Evolutionary conservation across 257 asterid genomes (phyloP), one percentile per base, ranked within the genome.

Genomic region (Nicotiana benthamiana): DNA sequence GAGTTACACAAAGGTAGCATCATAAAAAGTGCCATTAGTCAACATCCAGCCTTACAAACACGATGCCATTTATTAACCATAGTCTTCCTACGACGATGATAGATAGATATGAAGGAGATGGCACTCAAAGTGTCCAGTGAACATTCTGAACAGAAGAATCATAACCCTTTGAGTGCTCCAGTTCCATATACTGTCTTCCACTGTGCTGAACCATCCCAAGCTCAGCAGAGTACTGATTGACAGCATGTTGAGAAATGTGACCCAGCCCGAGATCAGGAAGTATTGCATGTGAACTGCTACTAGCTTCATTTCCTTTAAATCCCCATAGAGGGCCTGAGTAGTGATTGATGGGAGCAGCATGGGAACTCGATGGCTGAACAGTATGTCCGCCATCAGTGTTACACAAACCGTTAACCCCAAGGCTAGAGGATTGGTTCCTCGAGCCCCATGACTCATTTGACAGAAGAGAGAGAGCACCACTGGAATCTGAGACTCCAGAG

Each of bases 401-500:
- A 13, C 86, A 85, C 40, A 83, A 76, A 51, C 59, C 77, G 82
- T 85, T 88, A 11, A 81, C 81, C 87, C 86, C 95, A 40, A 86
- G 92, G 85, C 87, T 85, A 61, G 84, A 84, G 62, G 89, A 80
- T 15, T 80, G 93, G 90, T 79, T 79, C 84, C 92, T 88, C 48
- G 94, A 86, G 87, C 80, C 86, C 97, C 97, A 94, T 56, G 95
- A 89, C 67, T 90, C 94, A 77, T 85, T 94, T 94, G 98, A 94
- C 97, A 92, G 97, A 93, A 94, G 98, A 94, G 97, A 94, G 98
- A 89, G 98, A 94, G 97, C 98, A 88, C 88, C 82, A 84, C 79
- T 80, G 87, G 93, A 88, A 85, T 86, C 89, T 1, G 91, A 82
- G 79, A 83, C 90, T 68, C 91, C 89, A n/a, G 53, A 36, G 83